A percentile compares a stretch with the other conserved stretches of the same genome.
phyloP scores from a whole-genome alignment of 1,284 basidiomycete species.

The Apiotrichum akiyoshidainum region DNA sequence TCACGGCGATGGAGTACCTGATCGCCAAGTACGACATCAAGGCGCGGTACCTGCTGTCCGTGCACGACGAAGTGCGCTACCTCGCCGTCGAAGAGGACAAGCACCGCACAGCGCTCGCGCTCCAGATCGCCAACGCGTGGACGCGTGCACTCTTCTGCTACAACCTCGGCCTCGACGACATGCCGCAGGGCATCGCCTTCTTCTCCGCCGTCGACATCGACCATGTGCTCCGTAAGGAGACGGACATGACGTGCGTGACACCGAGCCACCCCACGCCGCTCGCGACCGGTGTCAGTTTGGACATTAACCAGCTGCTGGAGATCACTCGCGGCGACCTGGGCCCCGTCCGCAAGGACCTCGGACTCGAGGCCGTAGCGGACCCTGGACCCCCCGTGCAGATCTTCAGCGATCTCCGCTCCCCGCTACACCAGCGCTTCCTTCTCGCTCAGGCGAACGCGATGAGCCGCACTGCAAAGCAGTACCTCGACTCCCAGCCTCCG shows the following conservation, averaged over 20 bases:
- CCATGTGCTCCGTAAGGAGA: constrained; percentile 87
- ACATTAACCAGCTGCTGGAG: constrained; percentile 66
- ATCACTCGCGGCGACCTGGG: constrained; percentile 53
- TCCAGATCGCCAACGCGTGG: constrained; percentile 96
- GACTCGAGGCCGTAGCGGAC: constrained; percentile 2
- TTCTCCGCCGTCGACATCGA: constrained; percentile 97
- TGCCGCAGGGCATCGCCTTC: constrained; percentile 91
- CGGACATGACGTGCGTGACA: constrained; percentile 91
- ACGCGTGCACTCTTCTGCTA: constrained; percentile 88
- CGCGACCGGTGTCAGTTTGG: constrained; percentile 77
- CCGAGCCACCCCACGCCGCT: constrained; percentile 84
- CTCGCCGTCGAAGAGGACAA: constrained; percentile 83
- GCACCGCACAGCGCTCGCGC: constrained; percentile 83
- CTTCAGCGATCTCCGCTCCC: constrained; percentile 29
- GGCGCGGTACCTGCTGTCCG: constrained; percentile 92
- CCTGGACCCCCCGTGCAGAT: constrained; percentile 29
- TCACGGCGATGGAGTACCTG: constrained; percentile 91
- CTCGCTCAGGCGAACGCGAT: constrained; percentile 29
- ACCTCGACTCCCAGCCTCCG: constrained; percentile 27
- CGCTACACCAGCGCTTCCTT: constrained; percentile 32
- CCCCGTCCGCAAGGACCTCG: neutral
- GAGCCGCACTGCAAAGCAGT: constrained; percentile 19
- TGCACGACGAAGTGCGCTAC: constrained; percentile 96
- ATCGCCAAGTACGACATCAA: constrained; percentile 75
- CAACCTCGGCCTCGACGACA: constrained; percentile 89